Evolutionary conservation across 257 asterid species (phyloP), one percentile per base, ranked within the genome.

Genomic region (Gentiana straminea): DNA sequence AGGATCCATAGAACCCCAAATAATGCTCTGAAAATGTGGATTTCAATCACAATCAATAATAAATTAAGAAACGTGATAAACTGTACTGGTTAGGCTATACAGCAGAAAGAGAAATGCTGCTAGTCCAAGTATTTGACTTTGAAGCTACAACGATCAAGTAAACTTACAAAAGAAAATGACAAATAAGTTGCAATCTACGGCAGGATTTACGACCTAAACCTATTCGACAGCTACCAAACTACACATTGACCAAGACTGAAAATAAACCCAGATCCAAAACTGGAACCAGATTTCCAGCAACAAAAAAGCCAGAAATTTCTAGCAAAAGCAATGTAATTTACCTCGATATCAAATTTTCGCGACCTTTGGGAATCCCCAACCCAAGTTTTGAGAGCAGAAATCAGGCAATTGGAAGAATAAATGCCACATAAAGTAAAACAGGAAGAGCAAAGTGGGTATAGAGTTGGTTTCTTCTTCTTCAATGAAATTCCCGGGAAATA

Each of bases 261-360:
- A 60, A 44, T 12, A 66, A 57, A 41, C 47, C 61, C 74, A 68
- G 79, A 75, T 73, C 72, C 73, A 63, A 35, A 15, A 0, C 24
- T 24, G 24, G 24, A 24, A 24, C 24, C 24, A 24, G 24, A 24
- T 24, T 24, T 24, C 24, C 24, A 24, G 24, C 24, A 24, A 24
- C 24, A 24, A 41, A 41, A 70, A 62, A 37, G 43, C 39, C 67
- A 8, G 1, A 49, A 36, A 55, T 64, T 66, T 55, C 52, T 35
- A 55, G 32, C 45, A 10, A 6, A 13, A 36, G 2, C 12, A 1
- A 41, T 41, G 9, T 41, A 41, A 41, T 41, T 4, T 7, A 39
- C 44, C 8, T 39, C 4, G 8, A 10, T 41, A 41, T 41, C 46
- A 3, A 41, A 7, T 5, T 10, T 1, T 7, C 46, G 46, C 9